These are phyloP conservation scores for Globisporangium sylvaticum DNA, from an alignment of 352 stramenopile genomes.

Conservation along the genomic window DNA sequence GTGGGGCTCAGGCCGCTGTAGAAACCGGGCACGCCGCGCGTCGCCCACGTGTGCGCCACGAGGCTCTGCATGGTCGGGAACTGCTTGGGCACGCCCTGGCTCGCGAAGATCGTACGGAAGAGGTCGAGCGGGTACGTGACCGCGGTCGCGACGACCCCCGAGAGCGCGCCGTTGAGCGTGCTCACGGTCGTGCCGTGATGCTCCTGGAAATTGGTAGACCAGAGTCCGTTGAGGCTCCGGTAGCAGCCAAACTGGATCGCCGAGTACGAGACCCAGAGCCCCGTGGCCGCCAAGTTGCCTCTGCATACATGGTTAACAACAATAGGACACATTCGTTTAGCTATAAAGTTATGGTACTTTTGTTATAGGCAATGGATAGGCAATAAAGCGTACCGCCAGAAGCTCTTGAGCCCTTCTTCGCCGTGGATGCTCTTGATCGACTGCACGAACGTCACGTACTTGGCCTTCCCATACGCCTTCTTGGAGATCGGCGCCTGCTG, in stretches of 20 bases:
- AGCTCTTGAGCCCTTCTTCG: slow-evolving; percentile 76
- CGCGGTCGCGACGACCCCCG: slow-evolving; percentile 85
- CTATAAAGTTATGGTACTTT: not conserved
- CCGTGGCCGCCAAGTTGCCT: slow-evolving; percentile 71
- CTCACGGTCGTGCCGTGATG: slow-evolving; percentile 31
- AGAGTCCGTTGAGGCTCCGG: slow-evolving; percentile 40
- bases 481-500: slow-evolving; percentile 48
- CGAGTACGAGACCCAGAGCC: slow-evolving; percentile 82
- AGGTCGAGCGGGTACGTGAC: slow-evolving; percentile 95
- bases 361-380: not conserved
- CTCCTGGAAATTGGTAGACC: slow-evolving; percentile 21
- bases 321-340: not conserved
- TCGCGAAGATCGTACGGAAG: slow-evolving; percentile 92
- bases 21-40: slow-evolving; percentile 79
- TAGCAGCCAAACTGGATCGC: slow-evolving; percentile 73
- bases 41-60: slow-evolving; percentile 56
- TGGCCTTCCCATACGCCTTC: slow-evolving; percentile 17
- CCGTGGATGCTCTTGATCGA: slow-evolving; percentile 64
- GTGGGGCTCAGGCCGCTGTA: slow-evolving; percentile 88
- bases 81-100: slow-evolving; percentile 80
- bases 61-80: slow-evolving; percentile 83
- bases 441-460: slow-evolving; percentile 54
- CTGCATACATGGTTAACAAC: slow-evolving; percentile 1
- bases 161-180: slow-evolving; percentile 82
- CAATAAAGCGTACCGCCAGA: slow-evolving; percentile 48